phyloP scores from a whole-genome alignment of 331 rosid species.

The Stylosanthes scabra region DNA sequence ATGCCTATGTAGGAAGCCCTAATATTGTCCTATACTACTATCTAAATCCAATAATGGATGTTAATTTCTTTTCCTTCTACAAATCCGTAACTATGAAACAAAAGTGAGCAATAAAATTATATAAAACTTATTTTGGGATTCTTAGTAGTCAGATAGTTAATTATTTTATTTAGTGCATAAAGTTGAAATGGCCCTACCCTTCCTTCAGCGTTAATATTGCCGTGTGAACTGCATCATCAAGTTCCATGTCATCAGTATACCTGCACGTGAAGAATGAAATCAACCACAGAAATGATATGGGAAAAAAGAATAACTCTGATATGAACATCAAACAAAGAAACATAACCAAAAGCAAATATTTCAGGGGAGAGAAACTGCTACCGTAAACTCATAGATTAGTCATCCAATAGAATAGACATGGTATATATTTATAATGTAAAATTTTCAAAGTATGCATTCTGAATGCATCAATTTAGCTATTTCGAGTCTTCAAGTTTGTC shows the following conservation, averaged over 20 bases:
- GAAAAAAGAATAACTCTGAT: background rate
- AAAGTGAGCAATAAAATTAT: background rate
- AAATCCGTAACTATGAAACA: constrained; percentile 16
- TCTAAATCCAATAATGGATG: constrained; percentile 10
- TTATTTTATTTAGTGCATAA: constrained; percentile 20
- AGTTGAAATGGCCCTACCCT: constrained; percentile 66
- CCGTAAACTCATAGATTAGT: background rate
- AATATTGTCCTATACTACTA: background rate
- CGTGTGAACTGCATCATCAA: constrained; percentile 95
- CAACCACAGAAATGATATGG: constrained; percentile 15
- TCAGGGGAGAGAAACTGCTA: background rate
- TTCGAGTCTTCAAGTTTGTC: background rate
- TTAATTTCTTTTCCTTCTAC: constrained; percentile 24
- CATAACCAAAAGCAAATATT: background rate
- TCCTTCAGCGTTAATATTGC: constrained; percentile 97
- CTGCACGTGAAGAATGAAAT: constrained; percentile 49
- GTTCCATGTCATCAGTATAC: constrained; percentile 97
- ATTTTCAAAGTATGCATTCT: background rate
- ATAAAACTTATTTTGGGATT: constrained; percentile 8
- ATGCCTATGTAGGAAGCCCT: background rate
- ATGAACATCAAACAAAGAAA: constrained; percentile 15
- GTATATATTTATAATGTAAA: background rate
- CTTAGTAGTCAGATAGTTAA: background rate
- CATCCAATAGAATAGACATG: background rate
- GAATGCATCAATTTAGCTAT: background rate